Percentiles rank a stretch among this genome's conserved stretches.
These are phyloP conservation scores for Fusarium humuli DNA, from an alignment of 2,329 filamentous ascomycete species.

Conservation along the genomic window DNA sequence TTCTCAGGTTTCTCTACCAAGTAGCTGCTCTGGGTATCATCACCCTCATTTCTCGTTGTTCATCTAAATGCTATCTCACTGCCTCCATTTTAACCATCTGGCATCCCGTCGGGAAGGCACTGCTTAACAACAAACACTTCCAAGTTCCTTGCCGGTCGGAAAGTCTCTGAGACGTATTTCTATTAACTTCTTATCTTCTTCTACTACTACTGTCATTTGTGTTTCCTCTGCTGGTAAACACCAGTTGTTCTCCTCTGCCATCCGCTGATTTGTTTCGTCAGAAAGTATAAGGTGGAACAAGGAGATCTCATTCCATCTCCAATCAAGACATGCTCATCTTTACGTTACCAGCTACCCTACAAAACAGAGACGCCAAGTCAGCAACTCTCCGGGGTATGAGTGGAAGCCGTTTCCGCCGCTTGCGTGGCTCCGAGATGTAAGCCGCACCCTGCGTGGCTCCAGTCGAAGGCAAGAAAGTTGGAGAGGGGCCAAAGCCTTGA, in stretches of 20 bases:
- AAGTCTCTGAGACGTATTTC: background rate
- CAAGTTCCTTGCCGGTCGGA: background rate
- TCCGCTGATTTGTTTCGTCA: background rate
- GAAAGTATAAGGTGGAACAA: background rate
- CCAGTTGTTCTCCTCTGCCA: background rate
- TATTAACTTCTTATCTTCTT: background rate
- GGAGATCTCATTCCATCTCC: background rate
- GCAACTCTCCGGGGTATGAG: conserved; percentile 18
- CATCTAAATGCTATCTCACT: background rate
- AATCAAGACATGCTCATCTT: background rate
- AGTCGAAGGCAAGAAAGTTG: background rate
- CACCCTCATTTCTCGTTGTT: background rate
- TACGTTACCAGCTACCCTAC: background rate
- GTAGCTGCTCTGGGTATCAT: background rate
- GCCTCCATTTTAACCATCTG: background rate
- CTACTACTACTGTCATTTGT: background rate
- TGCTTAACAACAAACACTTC: background rate
- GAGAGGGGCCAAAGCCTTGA: background rate
- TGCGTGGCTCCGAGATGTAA: background rate
- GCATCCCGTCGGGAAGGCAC: background rate
- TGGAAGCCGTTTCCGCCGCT: conserved; percentile 2
- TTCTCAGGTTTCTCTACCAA: background rate
- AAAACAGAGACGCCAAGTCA: background rate
- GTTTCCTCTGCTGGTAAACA: background rate
- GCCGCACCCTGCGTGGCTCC: conserved; percentile 17